Conservation (phyloP, 2,329 filamentous ascomycete genomes). For the Phaeophleospora eucalypticola region DNA sequence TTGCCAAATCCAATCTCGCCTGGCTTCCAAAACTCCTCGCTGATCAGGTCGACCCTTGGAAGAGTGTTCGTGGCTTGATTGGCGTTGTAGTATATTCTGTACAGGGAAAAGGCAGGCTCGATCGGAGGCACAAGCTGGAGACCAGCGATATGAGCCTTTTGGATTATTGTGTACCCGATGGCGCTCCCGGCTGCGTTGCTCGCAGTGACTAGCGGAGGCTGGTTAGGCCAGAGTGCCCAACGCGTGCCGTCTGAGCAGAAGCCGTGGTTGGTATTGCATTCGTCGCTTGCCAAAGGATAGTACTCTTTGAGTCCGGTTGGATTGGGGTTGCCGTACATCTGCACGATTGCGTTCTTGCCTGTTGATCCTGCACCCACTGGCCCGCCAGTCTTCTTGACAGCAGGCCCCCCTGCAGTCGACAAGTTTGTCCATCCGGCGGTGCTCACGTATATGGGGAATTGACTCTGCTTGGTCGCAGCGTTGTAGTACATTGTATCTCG, state of each 20-base stretch:
- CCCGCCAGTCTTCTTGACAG: not conserved
- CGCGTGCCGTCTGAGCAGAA: slow-evolving; percentile 20
- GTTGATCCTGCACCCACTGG: slow-evolving; percentile 17
- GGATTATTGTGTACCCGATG: slow-evolving; percentile 21
- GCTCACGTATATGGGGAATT: slow-evolving; percentile 17
- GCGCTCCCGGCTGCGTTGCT: slow-evolving; percentile 8
- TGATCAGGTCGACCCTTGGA: slow-evolving; percentile 13
- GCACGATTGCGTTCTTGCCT: slow-evolving; percentile 17
- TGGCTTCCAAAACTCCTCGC: slow-evolving; percentile 15
- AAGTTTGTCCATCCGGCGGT: slow-evolving; percentile 23
- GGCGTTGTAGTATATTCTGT: slow-evolving; percentile 16
- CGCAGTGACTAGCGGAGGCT: slow-evolving; percentile 17
- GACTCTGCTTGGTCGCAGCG: not conserved
- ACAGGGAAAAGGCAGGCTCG: slow-evolving; percentile 16
- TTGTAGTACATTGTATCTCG: slow-evolving; percentile 19
- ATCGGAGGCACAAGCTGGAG: slow-evolving; percentile 10
- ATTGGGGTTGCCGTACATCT: slow-evolving; percentile 20
- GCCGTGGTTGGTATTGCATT: slow-evolving; percentile 15
- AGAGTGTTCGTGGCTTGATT: slow-evolving; percentile 12
- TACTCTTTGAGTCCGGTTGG: slow-evolving; percentile 7
- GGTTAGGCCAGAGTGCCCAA: slow-evolving; percentile 23
- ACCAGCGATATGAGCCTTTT: slow-evolving; percentile 12
- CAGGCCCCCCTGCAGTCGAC: slow-evolving; percentile 6
- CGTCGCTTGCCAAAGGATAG: slow-evolving; percentile 18
- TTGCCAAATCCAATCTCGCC: slow-evolving; percentile 20